Percentiles rank a stretch among this genome's conserved stretches.
These are phyloP conservation scores for Leishmania lainsoni DNA, from an alignment of 208 protist species.

Conservation along the genomic window DNA sequence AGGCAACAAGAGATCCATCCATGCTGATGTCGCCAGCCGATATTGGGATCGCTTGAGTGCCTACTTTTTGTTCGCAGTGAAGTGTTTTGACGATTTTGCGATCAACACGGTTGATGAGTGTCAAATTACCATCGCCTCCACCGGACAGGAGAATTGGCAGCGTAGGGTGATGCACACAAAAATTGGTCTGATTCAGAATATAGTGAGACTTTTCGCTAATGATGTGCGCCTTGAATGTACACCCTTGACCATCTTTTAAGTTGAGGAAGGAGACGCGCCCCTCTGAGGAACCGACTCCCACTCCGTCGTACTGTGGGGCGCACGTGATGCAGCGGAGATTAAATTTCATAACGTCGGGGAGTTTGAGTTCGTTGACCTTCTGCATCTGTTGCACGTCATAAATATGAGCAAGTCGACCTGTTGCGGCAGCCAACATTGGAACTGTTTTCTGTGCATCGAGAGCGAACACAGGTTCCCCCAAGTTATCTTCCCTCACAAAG, in stretches of 20 bases:
- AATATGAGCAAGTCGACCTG: slow-evolving; percentile 58
- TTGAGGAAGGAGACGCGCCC: slow-evolving; percentile 68
- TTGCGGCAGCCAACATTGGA: slow-evolving; percentile 73
- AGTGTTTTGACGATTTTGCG: slow-evolving; percentile 38
- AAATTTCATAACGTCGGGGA: slow-evolving; percentile 65
- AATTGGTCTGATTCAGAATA: slow-evolving; percentile 76
- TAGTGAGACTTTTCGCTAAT: slow-evolving; percentile 36
- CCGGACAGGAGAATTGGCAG: slow-evolving; percentile 49
- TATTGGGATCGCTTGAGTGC: slow-evolving; percentile 62
- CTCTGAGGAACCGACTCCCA: slow-evolving; percentile 73
- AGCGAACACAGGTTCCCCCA: slow-evolving; percentile 74
- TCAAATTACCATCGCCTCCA: slow-evolving; percentile 72
- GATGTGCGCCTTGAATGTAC: slow-evolving; percentile 78
- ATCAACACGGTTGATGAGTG: slow-evolving; percentile 44
- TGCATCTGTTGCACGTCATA: slow-evolving; percentile 70
- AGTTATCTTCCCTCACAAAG: slow-evolving; percentile 65
- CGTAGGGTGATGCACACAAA: slow-evolving; percentile 65
- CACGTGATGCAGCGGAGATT: slow-evolving; percentile 71
- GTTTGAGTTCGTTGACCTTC: slow-evolving; percentile 53
- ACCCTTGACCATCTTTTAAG: slow-evolving; percentile 40
- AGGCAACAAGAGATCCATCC: slow-evolving; percentile 65
- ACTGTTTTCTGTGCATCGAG: slow-evolving; percentile 66
- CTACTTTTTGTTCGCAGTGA: slow-evolving; percentile 32
- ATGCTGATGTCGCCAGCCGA: slow-evolving; percentile 72
- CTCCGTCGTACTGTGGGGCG: slow-evolving; percentile 60